phyloP scores from a whole-genome alignment of 176 grass and related monocot species.

The Avena eriantha region DNA sequence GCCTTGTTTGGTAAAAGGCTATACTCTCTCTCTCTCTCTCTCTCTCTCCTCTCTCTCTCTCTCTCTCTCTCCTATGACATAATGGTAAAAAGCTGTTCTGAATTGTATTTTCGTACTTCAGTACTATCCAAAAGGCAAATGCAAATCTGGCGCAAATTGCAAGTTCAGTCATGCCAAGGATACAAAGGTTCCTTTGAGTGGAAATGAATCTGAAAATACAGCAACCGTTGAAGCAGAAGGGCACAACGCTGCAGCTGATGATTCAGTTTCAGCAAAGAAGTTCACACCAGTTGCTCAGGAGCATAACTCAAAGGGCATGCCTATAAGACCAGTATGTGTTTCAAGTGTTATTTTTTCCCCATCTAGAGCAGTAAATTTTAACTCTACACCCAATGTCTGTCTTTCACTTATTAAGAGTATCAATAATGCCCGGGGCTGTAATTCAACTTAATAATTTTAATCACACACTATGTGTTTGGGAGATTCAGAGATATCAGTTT shows the following conservation, averaged over 20 bases:
- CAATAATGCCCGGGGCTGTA: background rate
- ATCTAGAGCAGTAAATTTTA: slow-evolving; percentile 34
- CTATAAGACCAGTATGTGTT: slow-evolving; percentile 71
- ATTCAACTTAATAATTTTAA: slow-evolving; percentile 16
- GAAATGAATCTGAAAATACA: slow-evolving; percentile 50
- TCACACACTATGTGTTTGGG: slow-evolving; percentile 12
- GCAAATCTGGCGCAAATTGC: slow-evolving; percentile 77
- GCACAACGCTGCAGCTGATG: slow-evolving; percentile 33
- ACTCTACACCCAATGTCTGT: background rate
- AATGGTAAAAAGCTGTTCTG: slow-evolving; percentile 30
- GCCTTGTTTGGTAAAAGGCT: slow-evolving; percentile 67
- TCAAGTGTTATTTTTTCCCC: slow-evolving; percentile 34
- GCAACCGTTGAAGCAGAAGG: slow-evolving; percentile 47
- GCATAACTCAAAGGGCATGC: slow-evolving; percentile 84
- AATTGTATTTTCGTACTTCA: slow-evolving; percentile 41
- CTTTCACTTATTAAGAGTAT: slow-evolving; percentile 29
- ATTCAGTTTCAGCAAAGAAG: slow-evolving; percentile 51
- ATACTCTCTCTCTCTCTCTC: background rate
- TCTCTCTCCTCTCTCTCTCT: background rate
- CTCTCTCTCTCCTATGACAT: background rate
- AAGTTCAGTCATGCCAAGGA: slow-evolving; percentile 89
- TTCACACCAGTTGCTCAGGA: slow-evolving; percentile 44
- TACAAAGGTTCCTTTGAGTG: slow-evolving; percentile 40
- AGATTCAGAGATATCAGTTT: slow-evolving; percentile 27
- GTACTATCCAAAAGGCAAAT: slow-evolving; percentile 79